Percentiles rank a stretch among this genome's conserved stretches.
These are phyloP conservation scores for Metarhizium rileyi DNA, from an alignment of 2,329 filamentous ascomycete species.

Conservation along the genomic window DNA sequence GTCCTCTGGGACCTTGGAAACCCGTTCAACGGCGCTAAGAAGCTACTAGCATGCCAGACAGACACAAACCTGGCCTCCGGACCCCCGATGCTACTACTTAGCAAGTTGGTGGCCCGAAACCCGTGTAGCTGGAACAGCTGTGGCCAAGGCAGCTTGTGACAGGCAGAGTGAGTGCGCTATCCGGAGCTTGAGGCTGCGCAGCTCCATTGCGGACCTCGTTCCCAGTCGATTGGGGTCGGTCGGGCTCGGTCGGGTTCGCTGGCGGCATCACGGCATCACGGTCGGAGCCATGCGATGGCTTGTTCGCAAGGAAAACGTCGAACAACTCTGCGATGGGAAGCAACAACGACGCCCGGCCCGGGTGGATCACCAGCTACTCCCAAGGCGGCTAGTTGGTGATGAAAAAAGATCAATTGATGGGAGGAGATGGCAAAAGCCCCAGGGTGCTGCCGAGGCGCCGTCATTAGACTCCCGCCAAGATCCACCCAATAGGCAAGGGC, in stretches of 20 bases:
- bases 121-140: conserved; percentile 4
- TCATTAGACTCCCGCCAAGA: conserved; percentile 14
- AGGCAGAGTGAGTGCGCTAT: not conserved
- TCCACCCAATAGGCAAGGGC: conserved; percentile 10
- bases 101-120: conserved; percentile 1
- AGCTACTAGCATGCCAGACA: conserved; percentile 1
- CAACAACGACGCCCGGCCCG: conserved; percentile 3
- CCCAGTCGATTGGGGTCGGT: not conserved
- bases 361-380: conserved; percentile 6
- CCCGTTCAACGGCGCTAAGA: conserved; percentile 7
- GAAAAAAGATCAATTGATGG: conserved; percentile 5
- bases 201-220: not conserved
- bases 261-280: not conserved
- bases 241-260: too few species aligned
- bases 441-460: conserved; percentile 15
- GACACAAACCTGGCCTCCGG: not conserved
- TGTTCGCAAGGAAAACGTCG: not conserved
- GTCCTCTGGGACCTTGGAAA: conserved; percentile 3
- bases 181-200: not conserved
- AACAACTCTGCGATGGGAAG: not conserved
- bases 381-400: conserved; percentile 4
- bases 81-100: not conserved
- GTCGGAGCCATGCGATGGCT: not conserved
- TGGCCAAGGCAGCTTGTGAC: not conserved
- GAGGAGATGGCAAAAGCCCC: not conserved